Base-by-base conservation (phyloP, 495 filamentous ascomycete species). In the Penicillium odoratum region DNA sequence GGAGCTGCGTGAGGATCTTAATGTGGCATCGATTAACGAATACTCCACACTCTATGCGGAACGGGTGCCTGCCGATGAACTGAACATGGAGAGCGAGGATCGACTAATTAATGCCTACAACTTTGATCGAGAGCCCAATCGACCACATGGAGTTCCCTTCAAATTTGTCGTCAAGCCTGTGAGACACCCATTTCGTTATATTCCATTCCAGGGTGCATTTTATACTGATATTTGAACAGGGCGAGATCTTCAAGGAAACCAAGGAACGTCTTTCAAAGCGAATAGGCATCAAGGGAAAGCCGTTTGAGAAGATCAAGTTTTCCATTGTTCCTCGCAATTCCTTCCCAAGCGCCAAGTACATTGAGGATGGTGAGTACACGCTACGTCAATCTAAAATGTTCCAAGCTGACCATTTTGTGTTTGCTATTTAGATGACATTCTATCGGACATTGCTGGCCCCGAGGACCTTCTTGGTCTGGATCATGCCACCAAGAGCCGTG, bases 221-320 rank as follows among this genome's bases (percentile, higher is more conserved):
- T 30, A 18, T 62, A 34, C 66, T 80, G 36, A 77, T 55, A 26
- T 25, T 40, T 4, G 15, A 30, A 21, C 57, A 94, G 87, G 90
- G 87, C 34, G 94, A 98, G 68, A 73, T 79, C 36, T 99, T 98
- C 76, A 84, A 86, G 40, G 88, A 98, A 31, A 97, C 94, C 50
- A 96, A 92, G 76, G 87, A 93, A 65, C 85, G 94, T 25, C 79
- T 99, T 3, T 91, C 91, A 63, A 90, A 90, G 68, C 83, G 94
- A 48, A 96, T 90, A 3, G 92, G 92, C 11, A 85, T 99, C 70
- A 98, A 97, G 76, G 94, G 94, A 60, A 98, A 98, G 78, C 91
- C 90, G 55, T 94, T 98, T 60, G 94, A 99, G 73, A 99, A 97
- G 80, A 92, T 98, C 70, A 97, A 93, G 73, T 97, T 99, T 77